Percentiles rank a stretch among this genome's conserved stretches.
Conservation (phyloP, 352 stramenopile genomes). For the Aphanomyces euteiches region DNA sequence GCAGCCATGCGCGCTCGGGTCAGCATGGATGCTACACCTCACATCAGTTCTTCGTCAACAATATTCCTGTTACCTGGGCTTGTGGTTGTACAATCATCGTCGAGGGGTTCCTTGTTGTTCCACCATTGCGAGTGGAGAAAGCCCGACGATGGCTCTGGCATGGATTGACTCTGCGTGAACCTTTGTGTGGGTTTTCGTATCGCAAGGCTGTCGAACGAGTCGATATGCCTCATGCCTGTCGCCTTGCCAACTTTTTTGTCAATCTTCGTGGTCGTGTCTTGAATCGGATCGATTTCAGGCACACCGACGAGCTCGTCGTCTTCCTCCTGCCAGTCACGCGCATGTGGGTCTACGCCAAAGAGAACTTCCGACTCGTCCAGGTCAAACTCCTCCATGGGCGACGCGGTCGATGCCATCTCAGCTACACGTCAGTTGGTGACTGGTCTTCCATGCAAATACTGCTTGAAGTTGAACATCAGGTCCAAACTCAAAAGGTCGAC, state of each 20-base stretch:
- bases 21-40: no score
- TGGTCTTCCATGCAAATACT: conserved; percentile 3
- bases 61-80: background rate
- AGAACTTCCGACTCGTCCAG: conserved; percentile 28
- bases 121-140: background rate
- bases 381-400: conserved; percentile 24
- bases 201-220: no score
- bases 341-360: background rate
- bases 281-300: conserved; percentile 1
- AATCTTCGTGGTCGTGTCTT: no score
- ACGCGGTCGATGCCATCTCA: background rate
- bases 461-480: conserved; percentile 13
- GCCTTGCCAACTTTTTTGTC: no score
- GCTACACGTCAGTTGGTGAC: conserved; percentile 1
- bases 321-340: conserved; percentile 5
- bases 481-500: background rate
- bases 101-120: background rate
- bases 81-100: background rate
- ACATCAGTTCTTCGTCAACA: no score
- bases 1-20: background rate
- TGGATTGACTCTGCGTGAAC: background rate
- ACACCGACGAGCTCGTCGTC: background rate
- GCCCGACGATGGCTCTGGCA: background rate
- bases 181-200: background rate
- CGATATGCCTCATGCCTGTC: no score